Evolutionary conservation across 2,329 filamentous ascomycete species (phyloP).

Genomic region (Neonectria punicea): DNA sequence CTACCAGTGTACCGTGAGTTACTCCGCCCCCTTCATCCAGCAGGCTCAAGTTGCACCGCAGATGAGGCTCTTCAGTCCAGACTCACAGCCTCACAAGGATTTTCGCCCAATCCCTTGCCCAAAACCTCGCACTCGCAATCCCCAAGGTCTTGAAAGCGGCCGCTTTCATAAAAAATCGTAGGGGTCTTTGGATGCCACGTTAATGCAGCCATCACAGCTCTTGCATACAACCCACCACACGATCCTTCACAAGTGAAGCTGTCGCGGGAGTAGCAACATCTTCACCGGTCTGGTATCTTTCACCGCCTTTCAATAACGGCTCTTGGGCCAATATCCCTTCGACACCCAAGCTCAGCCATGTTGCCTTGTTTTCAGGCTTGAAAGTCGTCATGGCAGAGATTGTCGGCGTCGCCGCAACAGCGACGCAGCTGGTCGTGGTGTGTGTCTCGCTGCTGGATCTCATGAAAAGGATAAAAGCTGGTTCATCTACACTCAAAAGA

Average conservation of each 20-base stretch:
- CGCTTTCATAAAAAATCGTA: background rate
- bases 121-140: background rate
- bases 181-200: constrained; percentile 30
- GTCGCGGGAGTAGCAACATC: constrained; percentile 9
- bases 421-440: constrained; percentile 25
- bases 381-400: constrained; percentile 38
- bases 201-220: constrained; percentile 16
- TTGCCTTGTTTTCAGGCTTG: background rate
- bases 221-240: constrained; percentile 23
- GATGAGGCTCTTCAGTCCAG: constrained; percentile 30
- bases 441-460: constrained; percentile 33
- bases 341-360: background rate
- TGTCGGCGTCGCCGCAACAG: constrained; percentile 35
- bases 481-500: constrained; percentile 17
- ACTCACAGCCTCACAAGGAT: background rate
- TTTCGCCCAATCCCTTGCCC: constrained; percentile 12
- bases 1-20: background rate
- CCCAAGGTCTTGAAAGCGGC: background rate
- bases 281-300: background rate
- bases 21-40: constrained; percentile 19
- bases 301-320: constrained; percentile 23
- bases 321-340: background rate
- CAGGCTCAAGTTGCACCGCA: constrained; percentile 10
- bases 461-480: constrained; percentile 40
- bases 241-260: too few relatives aligned